Evolutionary conservation across 306 rosid species (phyloP).

Genomic region (Trichosanthes cucumerina): DNA sequence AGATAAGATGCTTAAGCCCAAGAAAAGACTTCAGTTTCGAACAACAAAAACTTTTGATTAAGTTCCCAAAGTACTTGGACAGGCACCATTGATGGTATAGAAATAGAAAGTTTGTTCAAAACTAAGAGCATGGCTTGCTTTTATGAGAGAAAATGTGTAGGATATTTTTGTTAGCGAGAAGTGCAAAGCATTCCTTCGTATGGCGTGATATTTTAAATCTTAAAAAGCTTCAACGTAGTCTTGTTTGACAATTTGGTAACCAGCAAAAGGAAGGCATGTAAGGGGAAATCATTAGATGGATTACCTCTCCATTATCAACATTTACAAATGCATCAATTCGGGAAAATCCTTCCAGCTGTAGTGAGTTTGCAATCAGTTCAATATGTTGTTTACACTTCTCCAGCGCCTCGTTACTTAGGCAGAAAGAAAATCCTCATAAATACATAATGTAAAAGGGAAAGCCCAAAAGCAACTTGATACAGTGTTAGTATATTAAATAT

Average conservation of each 20-base stretch:
- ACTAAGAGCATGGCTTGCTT: not conserved
- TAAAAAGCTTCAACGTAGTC: not conserved
- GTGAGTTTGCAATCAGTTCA: conserved; percentile 71
- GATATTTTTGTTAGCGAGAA: not conserved
- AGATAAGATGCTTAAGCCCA: not conserved
- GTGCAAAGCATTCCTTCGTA: not conserved
- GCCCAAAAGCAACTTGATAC: not conserved
- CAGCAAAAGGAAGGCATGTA: not conserved
- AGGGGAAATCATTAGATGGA: not conserved
- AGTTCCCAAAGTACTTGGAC: not conserved
- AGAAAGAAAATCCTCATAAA: conserved; percentile 11
- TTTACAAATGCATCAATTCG: conserved; percentile 88
- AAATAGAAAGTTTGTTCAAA: not conserved
- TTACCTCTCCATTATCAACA: conserved; percentile 82
- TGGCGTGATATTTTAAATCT: not conserved
- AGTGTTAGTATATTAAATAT: not conserved
- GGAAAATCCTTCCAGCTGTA: conserved; percentile 84
- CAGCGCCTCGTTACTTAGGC: conserved; percentile 51
- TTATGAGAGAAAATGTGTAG: not conserved
- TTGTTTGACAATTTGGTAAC: not conserved
- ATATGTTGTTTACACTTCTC: conserved; percentile 51
- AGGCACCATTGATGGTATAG: not conserved
- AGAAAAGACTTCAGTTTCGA: not conserved
- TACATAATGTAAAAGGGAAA: not conserved
- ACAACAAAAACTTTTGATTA: not conserved